Base-by-base conservation (phyloP, 179 eudicot genomes). In the Silene noctiflora region DNA sequence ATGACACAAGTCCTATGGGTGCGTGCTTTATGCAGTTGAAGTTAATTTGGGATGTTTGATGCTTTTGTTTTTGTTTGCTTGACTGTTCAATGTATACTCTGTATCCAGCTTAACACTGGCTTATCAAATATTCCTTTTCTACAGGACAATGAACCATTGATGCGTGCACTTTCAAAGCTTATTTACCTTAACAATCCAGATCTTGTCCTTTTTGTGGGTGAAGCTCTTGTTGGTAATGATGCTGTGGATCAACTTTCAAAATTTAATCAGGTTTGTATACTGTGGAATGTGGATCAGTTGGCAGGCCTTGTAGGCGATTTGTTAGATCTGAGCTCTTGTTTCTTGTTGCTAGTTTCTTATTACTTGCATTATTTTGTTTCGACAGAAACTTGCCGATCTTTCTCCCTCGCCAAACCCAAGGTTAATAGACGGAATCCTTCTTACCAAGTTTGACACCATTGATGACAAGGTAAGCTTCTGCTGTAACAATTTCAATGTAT, bases 181-280 rank as follows among this genome's bases (percentile, higher is more conserved):
- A 84, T 95, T 13, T 62, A 93, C 78, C 92, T 93, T 39, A 95
- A 95, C 87, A 89, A 59, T 82, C 99, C 98, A 51, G 97, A 93
- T 73, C 92, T 93, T 72, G 89, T 95, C 76, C 89, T 95, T 75
- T 95, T 95, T 80, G 99, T 95, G 71, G 99, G 99, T 31, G 99
- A 95, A 86, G 98, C 98, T 59, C 91, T 95, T 65, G 99, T 95
- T 71, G 99, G 98, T 24, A 95, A 95, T 78, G 98, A 95, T 87
- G 99, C 92, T 39, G 99, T 93, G 56, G 98, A 95, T 83, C 99
- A 95, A 74, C 81, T 95, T 27, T 88, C 95, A 6, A 95, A 95
- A 83, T 95, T 95, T 71, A 95, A 95, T 76, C 98, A 93, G 97
- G 97, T 93, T 81, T 78, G 76, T 76, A 33, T 71, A 29, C 42